phyloP scores from a whole-genome alignment of 1,139 yeast genomes.

The Scheffersomyces lignicola region DNA sequence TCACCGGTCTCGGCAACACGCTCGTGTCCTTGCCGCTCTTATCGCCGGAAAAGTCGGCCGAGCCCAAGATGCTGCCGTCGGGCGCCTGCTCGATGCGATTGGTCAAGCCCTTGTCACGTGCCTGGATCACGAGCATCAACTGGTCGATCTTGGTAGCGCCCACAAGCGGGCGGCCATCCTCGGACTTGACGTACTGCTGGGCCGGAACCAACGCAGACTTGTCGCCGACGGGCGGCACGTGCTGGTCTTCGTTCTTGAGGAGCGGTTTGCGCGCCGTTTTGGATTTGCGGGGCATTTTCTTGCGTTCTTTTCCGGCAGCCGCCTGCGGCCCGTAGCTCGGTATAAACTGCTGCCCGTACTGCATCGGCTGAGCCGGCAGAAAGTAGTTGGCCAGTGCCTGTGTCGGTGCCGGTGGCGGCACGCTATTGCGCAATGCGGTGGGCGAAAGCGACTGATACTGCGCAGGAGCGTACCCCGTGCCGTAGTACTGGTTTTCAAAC shows the following conservation, averaged over 20 bases:
- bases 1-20: constrained; percentile 59
- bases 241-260: constrained; percentile 3
- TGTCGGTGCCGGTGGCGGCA: constrained; percentile 4
- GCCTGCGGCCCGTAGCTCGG: constrained; percentile 8
- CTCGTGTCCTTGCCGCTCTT: constrained; percentile 25
- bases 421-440: background rate
- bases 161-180: constrained; percentile 65
- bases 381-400: constrained; percentile 3
- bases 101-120: constrained; percentile 72
- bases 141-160: constrained; percentile 92
- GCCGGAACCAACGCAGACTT: constrained; percentile 36
- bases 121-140: constrained; percentile 85
- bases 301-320: constrained; percentile 8
- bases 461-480: background rate
- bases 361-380: background rate
- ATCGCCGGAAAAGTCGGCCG: constrained; percentile 13
- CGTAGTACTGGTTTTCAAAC: constrained; percentile 3
- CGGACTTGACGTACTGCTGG: constrained; percentile 46
- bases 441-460: constrained; percentile 3
- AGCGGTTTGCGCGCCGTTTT: constrained; percentile 3
- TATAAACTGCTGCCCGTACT: constrained; percentile 2
- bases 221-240: constrained; percentile 9
- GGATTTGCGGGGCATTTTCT: background rate
- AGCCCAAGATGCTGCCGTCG: constrained; percentile 55
- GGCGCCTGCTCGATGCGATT: constrained; percentile 60